phyloP scores from a whole-genome alignment of 106 monocot genomes.

The Apostasia shenzhenica region DNA sequence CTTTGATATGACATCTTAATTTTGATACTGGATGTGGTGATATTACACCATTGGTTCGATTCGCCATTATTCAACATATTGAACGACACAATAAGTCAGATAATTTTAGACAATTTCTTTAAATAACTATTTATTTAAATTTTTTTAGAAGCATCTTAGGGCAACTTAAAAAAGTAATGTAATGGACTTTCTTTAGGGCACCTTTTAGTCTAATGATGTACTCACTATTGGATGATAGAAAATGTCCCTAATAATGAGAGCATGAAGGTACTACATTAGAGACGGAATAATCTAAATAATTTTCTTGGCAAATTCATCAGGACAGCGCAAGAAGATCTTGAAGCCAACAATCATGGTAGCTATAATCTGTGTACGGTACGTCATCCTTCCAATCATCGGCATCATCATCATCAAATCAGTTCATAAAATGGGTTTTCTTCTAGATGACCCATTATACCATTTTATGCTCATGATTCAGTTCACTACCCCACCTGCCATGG shows the following conservation, averaged over 20 bases:
- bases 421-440: constrained; percentile 25
- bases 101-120: too few relatives aligned
- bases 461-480: constrained; percentile 51
- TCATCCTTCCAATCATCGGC: constrained; percentile 38
- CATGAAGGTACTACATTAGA: not conserved
- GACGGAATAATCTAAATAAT: not conserved
- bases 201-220: too few relatives aligned
- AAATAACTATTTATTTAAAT: too few relatives aligned
- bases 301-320: constrained; percentile 10
- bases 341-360: constrained; percentile 17
- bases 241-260: too few relatives aligned
- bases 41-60: too few relatives aligned
- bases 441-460: constrained; percentile 32
- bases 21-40: too few relatives aligned
- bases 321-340: constrained; percentile 26
- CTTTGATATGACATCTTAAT: too few relatives aligned
- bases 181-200: too few relatives aligned
- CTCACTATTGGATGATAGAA: not conserved
- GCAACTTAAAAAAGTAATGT: too few relatives aligned
- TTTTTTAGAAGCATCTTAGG: too few relatives aligned
- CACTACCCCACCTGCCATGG: constrained; percentile 13
- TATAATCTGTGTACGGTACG: constrained; percentile 24
- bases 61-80: too few relatives aligned
- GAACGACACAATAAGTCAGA: too few relatives aligned
- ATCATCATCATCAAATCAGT: constrained; percentile 32